phyloP scores from a whole-genome alignment of 306 rosid species.

The Vigna unguiculata region DNA sequence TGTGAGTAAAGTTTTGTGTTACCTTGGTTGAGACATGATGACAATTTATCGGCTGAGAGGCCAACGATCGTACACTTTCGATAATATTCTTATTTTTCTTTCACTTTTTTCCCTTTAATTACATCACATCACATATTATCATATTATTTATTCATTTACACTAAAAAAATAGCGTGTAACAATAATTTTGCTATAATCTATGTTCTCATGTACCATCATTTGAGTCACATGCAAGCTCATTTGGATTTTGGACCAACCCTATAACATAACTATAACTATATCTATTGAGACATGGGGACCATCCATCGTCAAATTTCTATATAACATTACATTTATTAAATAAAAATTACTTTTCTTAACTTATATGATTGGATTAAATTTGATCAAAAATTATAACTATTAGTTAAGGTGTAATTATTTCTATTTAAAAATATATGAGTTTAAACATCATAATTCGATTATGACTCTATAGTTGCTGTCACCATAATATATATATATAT shows the following conservation, averaged over 20 bases:
- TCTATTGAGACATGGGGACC: conserved; percentile 31
- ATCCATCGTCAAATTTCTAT: conserved; percentile 25
- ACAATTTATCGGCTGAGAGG: conserved; percentile 56
- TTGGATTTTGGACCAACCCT: conserved; percentile 42
- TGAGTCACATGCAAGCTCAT: conserved; percentile 56
- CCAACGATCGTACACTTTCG: conserved; percentile 43
- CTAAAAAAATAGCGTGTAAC: not conserved
- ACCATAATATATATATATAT: too few species aligned
- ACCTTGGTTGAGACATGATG: conserved; percentile 61
- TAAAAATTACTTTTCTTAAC: too few species aligned
- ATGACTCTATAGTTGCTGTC: too few species aligned
- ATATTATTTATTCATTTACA: not conserved
- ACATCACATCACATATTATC: conserved; percentile 18
- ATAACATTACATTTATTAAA: too few species aligned
- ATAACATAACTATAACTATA: conserved; percentile 12
- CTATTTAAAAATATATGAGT: too few species aligned
- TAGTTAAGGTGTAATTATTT: too few species aligned
- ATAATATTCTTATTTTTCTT: conserved; percentile 17
- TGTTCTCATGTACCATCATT: conserved; percentile 56
- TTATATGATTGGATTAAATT: too few species aligned
- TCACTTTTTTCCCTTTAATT: not conserved
- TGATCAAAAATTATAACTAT: too few species aligned
- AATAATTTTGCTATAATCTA: conserved; percentile 27
- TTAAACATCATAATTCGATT: too few species aligned
- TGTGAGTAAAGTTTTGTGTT: conserved; percentile 43